Evolutionary conservation across 257 asterid genomes (phyloP), one percentile per base, ranked within the genome.

Genomic region (Solanum paucissectum): DNA sequence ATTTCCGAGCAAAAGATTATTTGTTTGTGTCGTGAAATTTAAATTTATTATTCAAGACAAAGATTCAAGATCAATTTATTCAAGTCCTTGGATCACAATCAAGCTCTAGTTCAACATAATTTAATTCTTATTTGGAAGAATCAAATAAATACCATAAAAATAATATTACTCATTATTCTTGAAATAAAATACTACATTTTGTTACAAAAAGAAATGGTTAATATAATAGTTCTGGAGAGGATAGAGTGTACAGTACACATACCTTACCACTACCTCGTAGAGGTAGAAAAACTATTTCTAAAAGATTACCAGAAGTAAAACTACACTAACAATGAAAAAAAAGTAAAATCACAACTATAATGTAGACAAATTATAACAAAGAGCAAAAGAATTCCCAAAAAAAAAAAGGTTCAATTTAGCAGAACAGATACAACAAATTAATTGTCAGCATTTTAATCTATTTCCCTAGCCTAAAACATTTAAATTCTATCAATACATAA

Each of bases 371-470:
- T 29, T 46, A 49, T 18, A 64, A 68, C 44, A 11, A 23, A 85
- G 18, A 13, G 55, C 49, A 37, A 85, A 29, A n/a, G 37, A 77
- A 62, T 85, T 27, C 9, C 38, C 16, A 2, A 66, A 8, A 75
- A 71, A 68, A 75, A 42, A 68, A 44, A 18, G 33, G 86, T 90
- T 40, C 25, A 33, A 40, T 77, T 21, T 36, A 81, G 32, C n/a
- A 87, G 71, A 85, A 71, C 77, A 86, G 83, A 85, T 74, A 33
- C 27, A 82, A 68, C 64, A 77, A 79, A 68, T 64, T 85, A 81
- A 81, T 76, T 32, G 92, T 89, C 91, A 91, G 92, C 90, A 52
- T 76, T 85, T 66, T 74, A 62, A 84, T 4, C 32, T 88, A 46
- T 88, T 55, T 81, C 42, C 85, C 36, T 44, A 37, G 2, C 85